Evolutionary conservation across 1,284 basidiomycete genomes (phyloP).

Genomic region (Mrakiaceae sp.): DNA sequence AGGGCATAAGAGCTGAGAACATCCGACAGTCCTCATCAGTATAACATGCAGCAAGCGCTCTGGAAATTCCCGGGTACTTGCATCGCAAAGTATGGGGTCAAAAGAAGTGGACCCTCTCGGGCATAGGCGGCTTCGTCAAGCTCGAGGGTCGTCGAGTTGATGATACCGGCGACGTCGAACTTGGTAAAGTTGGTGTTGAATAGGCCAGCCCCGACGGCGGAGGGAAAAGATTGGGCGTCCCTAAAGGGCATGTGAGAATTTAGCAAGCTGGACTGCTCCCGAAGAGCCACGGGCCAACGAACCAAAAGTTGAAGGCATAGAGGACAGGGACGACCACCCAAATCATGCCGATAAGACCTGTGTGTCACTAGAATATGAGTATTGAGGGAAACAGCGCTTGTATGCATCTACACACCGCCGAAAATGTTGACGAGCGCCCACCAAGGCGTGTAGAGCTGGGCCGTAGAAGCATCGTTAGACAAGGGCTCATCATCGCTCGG

Average conservation of each 20-base stretch:
- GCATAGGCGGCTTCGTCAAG: constrained; percentile 37
- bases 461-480: no score
- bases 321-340: constrained; percentile 39
- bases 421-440: constrained; percentile 37
- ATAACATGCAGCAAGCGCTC: no score
- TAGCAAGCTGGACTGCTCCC: constrained; percentile 24
- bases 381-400: no score
- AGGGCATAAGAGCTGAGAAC: constrained; percentile 29
- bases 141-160: constrained; percentile 32
- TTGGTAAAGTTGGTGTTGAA: constrained; percentile 30
- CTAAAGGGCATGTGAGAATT: constrained; percentile 20
- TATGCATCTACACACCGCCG: constrained; percentile 17
- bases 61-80: no score
- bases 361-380: no score
- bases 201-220: constrained; percentile 30
- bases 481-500: no score
- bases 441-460: constrained; percentile 38
- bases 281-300: constrained; percentile 34
- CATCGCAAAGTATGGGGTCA: constrained; percentile 41
- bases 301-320: constrained; percentile 35
- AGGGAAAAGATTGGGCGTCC: constrained; percentile 35
- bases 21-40: neutral
- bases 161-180: constrained; percentile 35
- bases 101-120: constrained; percentile 33
- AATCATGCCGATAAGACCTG: constrained; percentile 32